Base-by-base conservation (phyloP, 1,139 yeast species). In the Pichia sp. region DNA sequence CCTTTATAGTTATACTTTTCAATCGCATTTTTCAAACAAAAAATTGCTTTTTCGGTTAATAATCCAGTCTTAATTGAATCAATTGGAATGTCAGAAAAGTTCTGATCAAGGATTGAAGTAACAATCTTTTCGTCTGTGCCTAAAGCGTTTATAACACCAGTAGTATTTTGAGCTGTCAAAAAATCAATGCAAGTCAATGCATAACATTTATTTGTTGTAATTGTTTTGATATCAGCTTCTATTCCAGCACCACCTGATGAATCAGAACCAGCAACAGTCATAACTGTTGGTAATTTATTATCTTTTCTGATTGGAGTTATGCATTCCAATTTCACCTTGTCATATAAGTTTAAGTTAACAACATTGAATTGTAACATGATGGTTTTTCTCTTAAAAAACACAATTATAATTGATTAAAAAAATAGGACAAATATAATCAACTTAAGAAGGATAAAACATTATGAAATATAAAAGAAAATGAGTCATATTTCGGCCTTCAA, bases 211-310 rank as follows among this genome's bases (percentile, higher is more conserved):
- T 86, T 90, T 3, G 84, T 87, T 4, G 86, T 72, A 48, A 89
- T 76, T 0, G 96, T 83, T 64, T 89, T 89, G 43, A 89, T 62
- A 61, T 89, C 97, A 0, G 97, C 97, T 59, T 89, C 97, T 47
- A 89, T 81, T 11, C 97, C 97, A 1, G 97, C 97, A 5, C 97
- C 97, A 3, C 97, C 97, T 3, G 95, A 84, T 41, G 83, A 78
- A 60, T 89, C 97, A 0, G 95, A 83, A 0, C 96, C 96, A 11
- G 90, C 90, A 39, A 83, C 71, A 0, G 87, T 78, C 51, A 82
- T 60, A 4, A 82, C 87, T 2, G 47, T 48, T 3, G 43, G 39
- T 2, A 45, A 6, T 6, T 24, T 32, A 2, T 23, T 30, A 20
- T 26, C 26, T 3, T 26, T 6, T 9, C 11, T 36, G 5, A 39